phyloP scores from a whole-genome alignment of 192 early-diverging fungal genomes.

The Coemansia sp. region DNA sequence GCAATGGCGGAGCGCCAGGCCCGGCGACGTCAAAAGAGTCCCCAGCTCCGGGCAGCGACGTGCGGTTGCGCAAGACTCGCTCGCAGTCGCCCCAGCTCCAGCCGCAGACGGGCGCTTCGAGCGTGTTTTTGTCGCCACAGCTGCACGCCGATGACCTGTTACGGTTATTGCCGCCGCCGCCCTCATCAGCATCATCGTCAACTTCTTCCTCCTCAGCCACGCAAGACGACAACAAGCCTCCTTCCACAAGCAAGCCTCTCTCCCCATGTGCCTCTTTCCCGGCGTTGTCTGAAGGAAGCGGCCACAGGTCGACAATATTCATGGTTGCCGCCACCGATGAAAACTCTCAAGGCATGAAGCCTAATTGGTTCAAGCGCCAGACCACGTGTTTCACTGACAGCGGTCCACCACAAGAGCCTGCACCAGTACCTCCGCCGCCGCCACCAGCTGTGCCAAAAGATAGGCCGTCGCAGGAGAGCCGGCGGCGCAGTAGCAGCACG shows the following conservation, averaged over 20 bases:
- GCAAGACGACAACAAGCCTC: slow-evolving; percentile 11
- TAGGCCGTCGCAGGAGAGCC: neutral
- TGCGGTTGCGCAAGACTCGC: slow-evolving; percentile 17
- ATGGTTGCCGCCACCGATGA: slow-evolving; percentile 44
- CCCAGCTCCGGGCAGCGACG: neutral
- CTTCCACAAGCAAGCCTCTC: slow-evolving; percentile 3
- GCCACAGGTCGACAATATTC: slow-evolving; percentile 32
- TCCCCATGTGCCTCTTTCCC: neutral
- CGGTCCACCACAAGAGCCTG: neutral
- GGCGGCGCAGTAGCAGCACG: slow-evolving; percentile 6
- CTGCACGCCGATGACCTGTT: slow-evolving; percentile 14
- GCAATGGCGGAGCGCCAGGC: neutral
- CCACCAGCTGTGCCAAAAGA: neutral
- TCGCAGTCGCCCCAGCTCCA: slow-evolving; percentile 22
- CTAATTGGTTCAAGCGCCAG: slow-evolving; percentile 49
- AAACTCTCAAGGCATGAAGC: slow-evolving; percentile 23
- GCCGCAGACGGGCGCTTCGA: neutral
- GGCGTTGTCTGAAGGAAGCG: slow-evolving; percentile 6
- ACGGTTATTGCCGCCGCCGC: slow-evolving; percentile 3
- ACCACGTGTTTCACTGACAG: slow-evolving; percentile 21
- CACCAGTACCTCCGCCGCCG: neutral
- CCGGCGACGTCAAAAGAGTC: neutral
- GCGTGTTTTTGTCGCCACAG: slow-evolving; percentile 18
- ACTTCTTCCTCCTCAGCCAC: neutral
- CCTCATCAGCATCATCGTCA: neutral